Evolutionary conservation across 2,329 filamentous ascomycete species (phyloP), one percentile per base, ranked within the genome.

Genomic region (Monosporascus sp.): DNA sequence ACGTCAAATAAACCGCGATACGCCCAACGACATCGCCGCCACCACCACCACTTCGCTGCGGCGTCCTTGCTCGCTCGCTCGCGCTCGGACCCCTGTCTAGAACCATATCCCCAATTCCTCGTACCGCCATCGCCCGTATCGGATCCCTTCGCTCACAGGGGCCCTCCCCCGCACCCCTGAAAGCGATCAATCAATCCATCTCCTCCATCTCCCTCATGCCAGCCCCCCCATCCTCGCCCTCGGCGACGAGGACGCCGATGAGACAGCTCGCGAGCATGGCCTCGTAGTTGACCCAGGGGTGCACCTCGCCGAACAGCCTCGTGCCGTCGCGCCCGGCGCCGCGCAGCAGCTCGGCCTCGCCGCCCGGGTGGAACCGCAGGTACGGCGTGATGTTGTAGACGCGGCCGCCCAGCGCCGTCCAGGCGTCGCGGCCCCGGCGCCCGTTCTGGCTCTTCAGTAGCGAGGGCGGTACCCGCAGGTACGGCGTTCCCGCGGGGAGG

Each of bases 361-460:
- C 94, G 22, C 94, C 94, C 0, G 94, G 94, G 68, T 99, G 94
- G 67, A 91, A 99, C 1, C 88, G 85, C 37, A 91, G 68, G 67
- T 97, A 99, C 0, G 93, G 90, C 0, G 87, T 87, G 53, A 99
- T 86, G 65, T 97, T 97, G 73, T 97, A 99, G 27, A 97, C 93
- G 64, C 89, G 88, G 1, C 93, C 92, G 55, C 90, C 87, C 55
- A 96, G 86, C 1, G 84, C 89, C 55, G 88, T 95, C 94, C 94
- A 99, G 0, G 92, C 90, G 63, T 96, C 89, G 56, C 82, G 85
- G 8, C 90, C 90, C 66, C 88, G 89, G 31, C 93, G 83, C 0
- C 93, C 93, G 39, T 89, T 95, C 71, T 90, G 85, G 39, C 75
- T 72, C 67, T 86, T 87, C 14, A 99, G 78, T 79, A 90, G 83